phyloP scores from a whole-genome alignment of 2,329 filamentous ascomycete species.

The Epichloe bromicola region DNA sequence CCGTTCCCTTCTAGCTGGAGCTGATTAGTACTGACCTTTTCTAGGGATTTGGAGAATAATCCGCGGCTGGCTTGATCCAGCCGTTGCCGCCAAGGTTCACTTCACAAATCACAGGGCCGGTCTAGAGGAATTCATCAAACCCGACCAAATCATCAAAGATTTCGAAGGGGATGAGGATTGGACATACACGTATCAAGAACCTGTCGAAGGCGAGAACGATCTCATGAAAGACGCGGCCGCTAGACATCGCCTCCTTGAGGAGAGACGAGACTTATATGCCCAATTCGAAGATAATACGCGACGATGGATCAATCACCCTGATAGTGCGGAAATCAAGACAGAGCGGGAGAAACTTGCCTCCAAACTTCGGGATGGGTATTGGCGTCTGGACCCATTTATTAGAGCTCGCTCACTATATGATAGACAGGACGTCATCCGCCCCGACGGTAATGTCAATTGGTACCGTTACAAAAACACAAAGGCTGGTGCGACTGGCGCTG shows the following conservation, averaged over 20 bases:
- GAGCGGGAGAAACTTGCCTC: slow-evolving; percentile 50
- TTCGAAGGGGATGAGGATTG: slow-evolving; percentile 79
- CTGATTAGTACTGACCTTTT: slow-evolving; percentile 2
- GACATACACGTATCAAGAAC: slow-evolving; percentile 72
- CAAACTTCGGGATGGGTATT: slow-evolving; percentile 63
- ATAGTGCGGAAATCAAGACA: slow-evolving; percentile 35
- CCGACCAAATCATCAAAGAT: slow-evolving; percentile 61
- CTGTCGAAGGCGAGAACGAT: slow-evolving; percentile 61
- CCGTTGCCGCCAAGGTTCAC: slow-evolving; percentile 86
- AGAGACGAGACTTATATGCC: slow-evolving; percentile 52
- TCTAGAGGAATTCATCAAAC: slow-evolving; percentile 62
- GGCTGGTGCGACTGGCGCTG: not conserved
- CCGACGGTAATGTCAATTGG: slow-evolving; percentile 56
- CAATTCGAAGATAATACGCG: slow-evolving; percentile 64
- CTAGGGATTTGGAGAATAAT: slow-evolving; percentile 92
- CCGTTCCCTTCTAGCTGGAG: slow-evolving; percentile 3
- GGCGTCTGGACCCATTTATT: slow-evolving; percentile 78
- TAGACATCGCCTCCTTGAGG: slow-evolving; percentile 48
- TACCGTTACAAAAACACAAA: slow-evolving; percentile 32
- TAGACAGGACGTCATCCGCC: slow-evolving; percentile 57
- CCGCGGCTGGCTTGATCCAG: slow-evolving; percentile 88
- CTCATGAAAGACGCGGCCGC: slow-evolving; percentile 53
- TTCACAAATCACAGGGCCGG: slow-evolving; percentile 78
- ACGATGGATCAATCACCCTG: slow-evolving; percentile 50
- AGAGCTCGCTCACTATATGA: slow-evolving; percentile 78